These are phyloP conservation scores for Jasminum sambac DNA, from an alignment of 257 asterid genomes.

Conservation along the genomic window DNA sequence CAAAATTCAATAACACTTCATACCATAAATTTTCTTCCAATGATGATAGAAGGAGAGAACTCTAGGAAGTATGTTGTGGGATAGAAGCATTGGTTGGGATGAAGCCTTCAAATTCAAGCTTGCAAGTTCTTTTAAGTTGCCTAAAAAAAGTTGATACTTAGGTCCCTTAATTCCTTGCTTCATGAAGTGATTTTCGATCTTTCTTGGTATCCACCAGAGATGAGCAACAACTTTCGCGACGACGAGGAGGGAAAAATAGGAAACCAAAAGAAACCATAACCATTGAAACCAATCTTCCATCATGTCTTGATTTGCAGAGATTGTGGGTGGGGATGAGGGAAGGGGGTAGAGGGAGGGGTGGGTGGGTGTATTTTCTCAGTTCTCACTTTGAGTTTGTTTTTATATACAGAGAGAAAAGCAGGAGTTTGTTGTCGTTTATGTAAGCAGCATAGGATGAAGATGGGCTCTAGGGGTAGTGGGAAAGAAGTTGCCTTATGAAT, in stretches of 20 bases:
- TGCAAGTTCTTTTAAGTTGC: slow-evolving; percentile 77
- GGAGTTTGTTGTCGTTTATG: slow-evolving; percentile 54
- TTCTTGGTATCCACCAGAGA: slow-evolving; percentile 80
- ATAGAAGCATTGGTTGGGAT: slow-evolving; percentile 57
- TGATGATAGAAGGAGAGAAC: slow-evolving; percentile 90
- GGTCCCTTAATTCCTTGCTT: slow-evolving; percentile 87
- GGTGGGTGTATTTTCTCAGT: slow-evolving; percentile 19
- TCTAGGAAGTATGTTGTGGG: slow-evolving; percentile 90
- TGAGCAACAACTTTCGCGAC: slow-evolving; percentile 39
- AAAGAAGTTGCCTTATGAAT: not conserved
- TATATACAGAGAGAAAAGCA: slow-evolving; percentile 47
- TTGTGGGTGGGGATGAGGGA: slow-evolving; percentile 2
- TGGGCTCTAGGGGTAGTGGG: slow-evolving; percentile 29
- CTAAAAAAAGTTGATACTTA: slow-evolving; percentile 61
- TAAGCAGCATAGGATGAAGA: slow-evolving; percentile 42
- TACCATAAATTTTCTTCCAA: slow-evolving; percentile 90
- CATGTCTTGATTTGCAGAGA: slow-evolving; percentile 31
- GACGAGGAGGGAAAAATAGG: slow-evolving; percentile 40
- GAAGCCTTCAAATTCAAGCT: slow-evolving; percentile 57
- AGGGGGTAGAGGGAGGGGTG: too few relatives aligned
- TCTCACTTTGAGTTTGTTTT: slow-evolving; percentile 55
- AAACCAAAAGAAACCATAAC: slow-evolving; percentile 41
- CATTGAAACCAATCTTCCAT: slow-evolving; percentile 44
- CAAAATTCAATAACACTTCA: not conserved
- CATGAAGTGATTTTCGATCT: slow-evolving; percentile 50